Evolutionary conservation across 148 eudicot genomes (phyloP), one percentile per base, ranked within the genome.

Genomic region (Simmondsia chinensis): DNA sequence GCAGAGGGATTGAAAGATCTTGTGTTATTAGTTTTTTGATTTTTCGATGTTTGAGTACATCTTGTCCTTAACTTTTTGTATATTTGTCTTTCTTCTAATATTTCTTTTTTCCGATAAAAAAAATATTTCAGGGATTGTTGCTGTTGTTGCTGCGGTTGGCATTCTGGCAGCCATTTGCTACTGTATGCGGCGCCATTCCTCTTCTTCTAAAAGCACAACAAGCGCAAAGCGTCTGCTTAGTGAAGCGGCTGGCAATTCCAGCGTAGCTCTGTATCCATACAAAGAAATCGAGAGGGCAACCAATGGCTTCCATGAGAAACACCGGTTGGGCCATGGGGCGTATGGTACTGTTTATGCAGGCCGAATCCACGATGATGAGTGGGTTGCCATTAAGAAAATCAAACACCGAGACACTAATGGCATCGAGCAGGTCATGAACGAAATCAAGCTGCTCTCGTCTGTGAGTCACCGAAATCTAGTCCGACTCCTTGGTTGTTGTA

Each of bases 271-370:
- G 18, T 82, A 65, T 42, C 61, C 93, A 39, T 82, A 74, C 65
- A 76, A 62, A 69, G 96, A 87, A 41, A 79, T 87, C 9, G 87
- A 82, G 50, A 69, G 77, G 59, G 84, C 96, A 17, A 82, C 96
- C 24, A 56, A 66, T 30, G 60, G 74, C 26, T 87, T 87, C 47
- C 69, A 68, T 18, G 96, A 87, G 50, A 77, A 76, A 31, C 79
- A 82, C 47, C 46, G 79, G 35, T 65, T 87, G 12, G 96, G 96
- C 33, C 79, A 82, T 2, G 96, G 96, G 7, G 96, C 96, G 18
- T 87, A 87, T 20, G 96, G 96, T 20, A 79, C 96, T 13, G 96
- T 87, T 41, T 87, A 87, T 49, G 75, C 82, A 17, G 96, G 96
- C 45, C 76, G 44, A 48, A 70, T 87, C 42, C 70, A 71, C 66